Conservation (phyloP, 306 rosid species). For the Ormosia semicastrata region DNA sequence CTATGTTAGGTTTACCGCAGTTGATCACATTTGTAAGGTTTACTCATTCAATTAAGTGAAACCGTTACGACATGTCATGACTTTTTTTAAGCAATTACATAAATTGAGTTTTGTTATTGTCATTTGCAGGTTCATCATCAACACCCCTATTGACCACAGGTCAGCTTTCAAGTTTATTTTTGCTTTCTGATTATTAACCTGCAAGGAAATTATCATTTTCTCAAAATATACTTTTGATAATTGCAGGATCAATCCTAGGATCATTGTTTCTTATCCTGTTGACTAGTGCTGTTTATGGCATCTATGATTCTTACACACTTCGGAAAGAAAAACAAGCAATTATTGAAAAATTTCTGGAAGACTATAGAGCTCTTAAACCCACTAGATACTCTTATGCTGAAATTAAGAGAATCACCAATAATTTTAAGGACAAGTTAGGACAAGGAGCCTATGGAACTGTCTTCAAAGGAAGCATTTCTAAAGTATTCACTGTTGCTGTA, state of each 20-base stretch:
- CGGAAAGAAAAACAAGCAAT: conserved; percentile 20
- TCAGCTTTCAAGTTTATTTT: neutral
- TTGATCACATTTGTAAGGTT: neutral
- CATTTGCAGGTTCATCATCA: conserved; percentile 15
- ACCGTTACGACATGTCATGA: neutral
- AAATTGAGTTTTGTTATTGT: neutral
- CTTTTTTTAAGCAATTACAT: neutral
- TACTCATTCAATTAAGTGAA: neutral
- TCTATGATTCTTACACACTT: neutral
- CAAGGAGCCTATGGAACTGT: conserved; percentile 46
- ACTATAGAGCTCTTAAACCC: conserved; percentile 45
- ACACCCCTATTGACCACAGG: conserved; percentile 22
- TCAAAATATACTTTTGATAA: neutral
- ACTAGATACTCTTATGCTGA: conserved; percentile 41
- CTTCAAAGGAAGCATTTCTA: conserved; percentile 35
- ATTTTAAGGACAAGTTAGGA: conserved; percentile 38
- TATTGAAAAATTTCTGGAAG: conserved; percentile 32
- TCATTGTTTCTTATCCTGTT: neutral
- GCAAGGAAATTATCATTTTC: neutral
- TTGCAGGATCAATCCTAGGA: conserved; percentile 32
- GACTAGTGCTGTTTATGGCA: neutral
- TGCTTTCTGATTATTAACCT: neutral
- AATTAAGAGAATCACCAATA: conserved; percentile 39
- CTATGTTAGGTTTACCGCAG: neutral
- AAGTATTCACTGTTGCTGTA: conserved; percentile 27